Evolutionary conservation across 1,284 basidiomycete species (phyloP), one percentile per base, ranked within the genome.

Genomic region (Sphagnurus paluster): DNA sequence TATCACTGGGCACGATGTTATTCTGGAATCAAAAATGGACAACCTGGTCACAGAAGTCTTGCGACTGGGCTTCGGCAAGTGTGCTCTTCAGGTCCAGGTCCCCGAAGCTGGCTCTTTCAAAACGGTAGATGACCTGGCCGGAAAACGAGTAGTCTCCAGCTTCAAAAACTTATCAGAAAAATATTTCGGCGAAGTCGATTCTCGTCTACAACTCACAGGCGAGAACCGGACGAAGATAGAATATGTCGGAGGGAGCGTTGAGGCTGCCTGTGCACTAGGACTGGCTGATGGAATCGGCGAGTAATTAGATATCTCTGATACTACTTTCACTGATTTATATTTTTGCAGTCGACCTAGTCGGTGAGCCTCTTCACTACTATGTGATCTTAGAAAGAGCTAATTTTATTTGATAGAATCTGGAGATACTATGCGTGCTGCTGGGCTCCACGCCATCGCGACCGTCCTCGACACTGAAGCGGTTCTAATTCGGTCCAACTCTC

Each of bases 341-440:
- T 49, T 26, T 6, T 5, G 13, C 50, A 93, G 92, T 95, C 43
- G 93, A 95, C 68, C 85, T 96, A 46, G 93, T 95, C 46, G 92
- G 91, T 90, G 58, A 59, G 87, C n/a, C n/a, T n/a, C n/a, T n/a
- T 76, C 41, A 34, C 13, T n/a, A 35, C 14, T n/a, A n/a, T 16
- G 28, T 39, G 26, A 1, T 28, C 14, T 2, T 26, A 19, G 14
- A 11, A 42, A 17, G 2, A 13, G 38, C 9, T 20, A 4, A 20
- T 33, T 42, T 34, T 34, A n/a, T n/a, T 21, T 37, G 49, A 23
- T 65, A 93, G 96, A 99, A 69, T 97, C 93, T n/a, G 96, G 96
- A 23, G 97, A 99, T 61, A 99, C 96, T 1, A 99, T 99, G 97
- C 92, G 96, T 33, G 97, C 96, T 19, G 96, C 95, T 2, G 96